phyloP scores from a whole-genome alignment of 371 early-diverging fungal species.

The Zychaea mexicana region DNA sequence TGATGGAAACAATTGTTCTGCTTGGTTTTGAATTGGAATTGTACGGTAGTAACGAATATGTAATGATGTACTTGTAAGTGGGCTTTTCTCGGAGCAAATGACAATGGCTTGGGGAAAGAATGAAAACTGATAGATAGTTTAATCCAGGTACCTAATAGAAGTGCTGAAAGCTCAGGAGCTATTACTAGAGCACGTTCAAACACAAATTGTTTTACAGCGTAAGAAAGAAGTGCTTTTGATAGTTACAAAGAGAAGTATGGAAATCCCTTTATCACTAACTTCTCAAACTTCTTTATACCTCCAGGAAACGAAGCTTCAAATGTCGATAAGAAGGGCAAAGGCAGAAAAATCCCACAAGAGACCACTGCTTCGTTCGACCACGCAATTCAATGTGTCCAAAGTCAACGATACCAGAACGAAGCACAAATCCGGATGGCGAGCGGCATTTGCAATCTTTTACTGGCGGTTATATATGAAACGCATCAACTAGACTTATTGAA shows the following conservation, averaged over 20 bases:
- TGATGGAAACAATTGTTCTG: constrained; percentile 60
- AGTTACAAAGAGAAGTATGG: too few species aligned
- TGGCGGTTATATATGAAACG: constrained; percentile 34
- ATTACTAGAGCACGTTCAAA: not conserved
- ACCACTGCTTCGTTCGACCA: not conserved
- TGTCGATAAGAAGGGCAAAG: constrained; percentile 9
- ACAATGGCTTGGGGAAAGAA: not conserved
- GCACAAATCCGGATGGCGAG: constrained; percentile 24
- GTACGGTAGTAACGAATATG: constrained; percentile 68
- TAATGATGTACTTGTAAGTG: constrained; percentile 67
- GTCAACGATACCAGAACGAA: constrained; percentile 10
- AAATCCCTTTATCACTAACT: too few species aligned
- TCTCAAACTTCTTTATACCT: too few species aligned
- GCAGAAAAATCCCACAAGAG: not conserved
- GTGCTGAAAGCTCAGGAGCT: not conserved
- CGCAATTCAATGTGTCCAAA: not conserved
- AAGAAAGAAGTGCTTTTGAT: not conserved
- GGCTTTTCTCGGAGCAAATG: not conserved
- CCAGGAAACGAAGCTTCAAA: not conserved
- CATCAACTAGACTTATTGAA: constrained; percentile 39
- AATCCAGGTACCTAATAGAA: not conserved
- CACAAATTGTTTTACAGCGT: not conserved
- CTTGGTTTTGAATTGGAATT: constrained; percentile 77
- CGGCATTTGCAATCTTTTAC: constrained; percentile 35
- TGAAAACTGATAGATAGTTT: not conserved